Percentiles rank a stretch among this genome's conserved stretches.
Evolutionary conservation across 108 stramenopile genomes (phyloP).

Genomic region (Mayamaea pseudoterrestris): DNA sequence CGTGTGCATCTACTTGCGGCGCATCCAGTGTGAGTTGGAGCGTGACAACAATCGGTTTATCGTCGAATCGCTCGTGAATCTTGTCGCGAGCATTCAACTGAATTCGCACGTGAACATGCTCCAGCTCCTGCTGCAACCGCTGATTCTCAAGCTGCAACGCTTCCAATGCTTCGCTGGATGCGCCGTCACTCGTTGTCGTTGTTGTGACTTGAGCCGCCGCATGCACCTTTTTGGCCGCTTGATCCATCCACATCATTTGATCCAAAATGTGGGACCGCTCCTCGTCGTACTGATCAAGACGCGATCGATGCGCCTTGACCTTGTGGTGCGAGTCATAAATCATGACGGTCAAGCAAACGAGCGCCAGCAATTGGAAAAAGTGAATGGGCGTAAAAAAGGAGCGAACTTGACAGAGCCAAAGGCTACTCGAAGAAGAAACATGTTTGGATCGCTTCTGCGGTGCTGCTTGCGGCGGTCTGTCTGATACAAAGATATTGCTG

Average conservation of each 20-base stretch:
- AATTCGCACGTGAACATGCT: slow-evolving; percentile 1
- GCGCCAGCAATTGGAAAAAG: not conserved
- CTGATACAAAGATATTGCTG: too few relatives aligned
- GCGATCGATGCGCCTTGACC: not conserved
- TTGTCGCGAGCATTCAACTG: slow-evolving; percentile 6
- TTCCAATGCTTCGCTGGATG: not conserved
- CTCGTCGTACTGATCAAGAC: slow-evolving; percentile 10
- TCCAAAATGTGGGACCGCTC: slow-evolving; percentile 9
- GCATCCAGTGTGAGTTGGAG: too few relatives aligned
- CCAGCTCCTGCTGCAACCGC: not conserved
- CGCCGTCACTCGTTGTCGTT: not conserved
- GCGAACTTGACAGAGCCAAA: too few relatives aligned
- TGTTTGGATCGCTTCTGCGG: too few relatives aligned
- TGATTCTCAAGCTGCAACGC: not conserved
- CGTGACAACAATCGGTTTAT: not conserved
- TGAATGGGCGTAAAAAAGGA: too few relatives aligned
- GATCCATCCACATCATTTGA: slow-evolving; percentile 17
- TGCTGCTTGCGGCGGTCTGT: too few relatives aligned
- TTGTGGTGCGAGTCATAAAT: slow-evolving; percentile 6
- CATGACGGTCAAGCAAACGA: not conserved
- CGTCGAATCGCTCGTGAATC: slow-evolving; percentile 1
- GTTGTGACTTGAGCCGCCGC: not conserved
- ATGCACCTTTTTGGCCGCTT: slow-evolving; percentile 11
- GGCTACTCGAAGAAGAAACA: too few relatives aligned
- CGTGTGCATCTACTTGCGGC: too few relatives aligned